phyloP scores from a whole-genome alignment of 306 rosid genomes.

The Vigna mungo region DNA sequence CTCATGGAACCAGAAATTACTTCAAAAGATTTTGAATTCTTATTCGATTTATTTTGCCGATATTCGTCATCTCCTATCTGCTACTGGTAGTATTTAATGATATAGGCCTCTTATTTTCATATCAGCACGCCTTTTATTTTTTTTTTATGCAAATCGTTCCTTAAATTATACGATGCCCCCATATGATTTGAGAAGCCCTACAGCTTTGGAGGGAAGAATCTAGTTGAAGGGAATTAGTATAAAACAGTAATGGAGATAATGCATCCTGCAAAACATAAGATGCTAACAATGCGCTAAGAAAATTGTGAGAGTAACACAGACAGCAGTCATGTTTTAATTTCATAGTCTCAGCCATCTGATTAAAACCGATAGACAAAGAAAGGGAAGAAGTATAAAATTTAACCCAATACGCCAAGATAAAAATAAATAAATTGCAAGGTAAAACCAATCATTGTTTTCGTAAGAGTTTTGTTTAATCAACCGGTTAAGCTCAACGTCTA shows the following conservation, averaged over 20 bases:
- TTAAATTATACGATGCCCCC: not conserved
- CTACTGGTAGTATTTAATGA: not conserved
- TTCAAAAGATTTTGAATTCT: conserved; percentile 9
- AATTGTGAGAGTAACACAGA: not conserved
- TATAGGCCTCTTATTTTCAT: not conserved
- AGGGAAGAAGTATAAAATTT: not conserved
- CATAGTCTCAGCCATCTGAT: not conserved
- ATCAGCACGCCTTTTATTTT: too few relatives aligned
- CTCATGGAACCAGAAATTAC: not conserved
- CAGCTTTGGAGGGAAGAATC: not conserved
- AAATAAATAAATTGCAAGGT: too few relatives aligned
- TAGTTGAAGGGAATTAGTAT: not conserved
- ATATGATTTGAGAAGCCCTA: not conserved
- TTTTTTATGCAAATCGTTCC: not conserved
- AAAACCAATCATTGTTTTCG: too few relatives aligned
- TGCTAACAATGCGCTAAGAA: not conserved
- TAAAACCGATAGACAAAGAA: not conserved
- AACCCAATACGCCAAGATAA: not conserved
- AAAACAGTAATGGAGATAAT: not conserved
- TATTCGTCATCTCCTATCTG: too few relatives aligned
- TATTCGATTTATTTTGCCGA: not conserved
- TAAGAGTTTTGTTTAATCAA: not conserved
- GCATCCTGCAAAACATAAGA: not conserved
- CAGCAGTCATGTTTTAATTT: not conserved
- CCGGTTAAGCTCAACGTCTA: not conserved